Conservation (phyloP, 2,329 filamentous ascomycete species). For the Microdochium paspali region DNA sequence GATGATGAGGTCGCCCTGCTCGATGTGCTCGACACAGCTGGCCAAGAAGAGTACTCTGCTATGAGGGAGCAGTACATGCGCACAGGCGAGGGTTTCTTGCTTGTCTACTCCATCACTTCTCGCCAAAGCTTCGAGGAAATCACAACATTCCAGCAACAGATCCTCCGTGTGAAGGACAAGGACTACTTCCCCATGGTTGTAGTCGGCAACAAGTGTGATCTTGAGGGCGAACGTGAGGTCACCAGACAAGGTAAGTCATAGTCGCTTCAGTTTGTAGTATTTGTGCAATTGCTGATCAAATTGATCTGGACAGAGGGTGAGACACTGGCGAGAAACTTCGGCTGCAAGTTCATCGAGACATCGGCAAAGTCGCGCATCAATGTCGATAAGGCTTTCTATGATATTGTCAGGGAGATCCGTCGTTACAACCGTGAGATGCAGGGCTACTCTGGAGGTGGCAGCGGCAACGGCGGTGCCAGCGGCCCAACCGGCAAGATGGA, state of each 20-base stretch:
- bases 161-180: slow-evolving; percentile 97
- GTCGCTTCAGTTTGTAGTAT: too few species aligned
- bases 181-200: slow-evolving; percentile 99
- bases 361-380: slow-evolving; percentile 98
- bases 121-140: slow-evolving; percentile 98
- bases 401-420: slow-evolving; percentile 94
- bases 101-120: slow-evolving; percentile 97
- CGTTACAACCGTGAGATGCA: slow-evolving; percentile 98
- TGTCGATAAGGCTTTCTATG: slow-evolving; percentile 97
- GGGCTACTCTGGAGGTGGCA: slow-evolving; percentile 66
- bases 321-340: slow-evolving; percentile 74
- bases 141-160: slow-evolving; percentile 97
- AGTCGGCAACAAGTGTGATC: slow-evolving; percentile 98
- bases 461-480: slow-evolving; percentile 50
- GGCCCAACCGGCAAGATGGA: slow-evolving; percentile 68
- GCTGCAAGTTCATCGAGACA: slow-evolving; percentile 98
- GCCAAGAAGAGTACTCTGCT: slow-evolving; percentile 97
- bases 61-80: slow-evolving; percentile 99
- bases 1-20: slow-evolving; percentile 96
- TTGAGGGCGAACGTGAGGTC: slow-evolving; percentile 86
- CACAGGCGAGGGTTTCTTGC: slow-evolving; percentile 92
- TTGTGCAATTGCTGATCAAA: too few species aligned
- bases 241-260: slow-evolving; percentile 73
- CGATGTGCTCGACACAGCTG: slow-evolving; percentile 95
- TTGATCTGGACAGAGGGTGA: slow-evolving; percentile 67